A percentile compares a stretch with the other conserved stretches of the same genome.
phyloP scores from a whole-genome alignment of 176 grass and related monocot genomes.

The Paspalum vaginatum region DNA sequence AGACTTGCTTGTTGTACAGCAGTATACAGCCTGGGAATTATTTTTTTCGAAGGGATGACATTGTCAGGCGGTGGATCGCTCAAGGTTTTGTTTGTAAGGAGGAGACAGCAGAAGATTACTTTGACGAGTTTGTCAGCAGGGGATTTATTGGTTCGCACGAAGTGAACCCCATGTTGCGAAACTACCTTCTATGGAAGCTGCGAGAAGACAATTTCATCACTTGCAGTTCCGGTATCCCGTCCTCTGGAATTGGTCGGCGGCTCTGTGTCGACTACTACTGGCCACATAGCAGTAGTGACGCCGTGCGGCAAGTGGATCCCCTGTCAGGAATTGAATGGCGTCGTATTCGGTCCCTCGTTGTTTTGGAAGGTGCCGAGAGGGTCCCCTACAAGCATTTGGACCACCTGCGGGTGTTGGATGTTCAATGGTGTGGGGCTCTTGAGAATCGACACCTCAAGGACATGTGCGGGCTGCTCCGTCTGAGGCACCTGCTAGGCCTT shows the following conservation, averaged over 20 bases:
- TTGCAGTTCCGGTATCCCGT: background rate
- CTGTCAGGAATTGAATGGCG: background rate
- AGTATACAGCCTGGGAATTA: background rate
- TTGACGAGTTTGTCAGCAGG: background rate
- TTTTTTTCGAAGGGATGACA: background rate
- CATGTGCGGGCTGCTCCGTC: background rate
- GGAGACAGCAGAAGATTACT: background rate
- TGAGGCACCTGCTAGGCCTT: background rate
- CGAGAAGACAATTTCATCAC: background rate
- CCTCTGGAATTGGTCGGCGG: background rate
- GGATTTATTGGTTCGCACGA: background rate
- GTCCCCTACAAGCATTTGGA: background rate
- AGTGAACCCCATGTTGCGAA: background rate
- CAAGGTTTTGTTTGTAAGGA: background rate
- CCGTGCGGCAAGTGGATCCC: background rate
- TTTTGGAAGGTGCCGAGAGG: background rate
- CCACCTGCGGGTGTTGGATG: background rate
- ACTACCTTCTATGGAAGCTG: background rate
- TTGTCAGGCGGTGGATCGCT: background rate
- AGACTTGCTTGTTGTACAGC: background rate
- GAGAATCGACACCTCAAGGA: background rate
- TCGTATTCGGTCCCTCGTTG: background rate
- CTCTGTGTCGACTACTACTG: background rate
- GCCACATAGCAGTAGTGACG: background rate
- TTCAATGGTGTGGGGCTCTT: background rate